A percentile compares a stretch with the other conserved stretches of the same genome.
These are phyloP conservation scores for Dendrothele bispora DNA, from an alignment of 768 basidiomycete species.

Conservation along the genomic window DNA sequence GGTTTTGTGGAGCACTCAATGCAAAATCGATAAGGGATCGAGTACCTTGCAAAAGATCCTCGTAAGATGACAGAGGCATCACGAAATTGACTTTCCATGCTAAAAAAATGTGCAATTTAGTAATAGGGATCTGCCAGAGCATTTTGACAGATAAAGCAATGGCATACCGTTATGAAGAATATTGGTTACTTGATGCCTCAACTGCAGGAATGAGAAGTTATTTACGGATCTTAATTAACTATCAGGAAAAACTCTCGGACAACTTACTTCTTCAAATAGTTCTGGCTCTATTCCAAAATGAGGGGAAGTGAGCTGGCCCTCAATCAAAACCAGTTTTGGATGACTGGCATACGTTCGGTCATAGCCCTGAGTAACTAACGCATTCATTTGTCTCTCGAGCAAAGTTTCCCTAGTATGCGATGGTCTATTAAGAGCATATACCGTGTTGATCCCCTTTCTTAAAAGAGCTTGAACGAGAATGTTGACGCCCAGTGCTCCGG, in stretches of 20 bases:
- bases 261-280: background rate
- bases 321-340: no score
- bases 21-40: constrained; percentile 35
- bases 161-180: background rate
- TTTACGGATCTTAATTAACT: constrained; percentile 18
- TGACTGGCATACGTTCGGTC: no score
- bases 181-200: constrained; percentile 18
- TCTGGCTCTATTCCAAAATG: no score
- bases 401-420: no score
- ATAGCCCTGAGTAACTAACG: no score
- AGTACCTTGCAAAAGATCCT: constrained; percentile 35
- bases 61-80: constrained; percentile 38
- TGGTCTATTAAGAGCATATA: no score
- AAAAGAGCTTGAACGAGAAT: no score
- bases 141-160: background rate
- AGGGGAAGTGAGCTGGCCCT: no score
- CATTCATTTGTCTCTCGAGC: no score
- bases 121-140: constrained; percentile 15
- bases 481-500: no score
- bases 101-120: constrained; percentile 29
- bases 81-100: constrained; percentile 48
- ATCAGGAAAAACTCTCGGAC: constrained; percentile 15
- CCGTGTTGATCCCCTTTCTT: no score
- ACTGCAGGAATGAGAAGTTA: constrained; percentile 13
- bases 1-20: no score